Evolutionary conservation across 1,284 basidiomycete species (phyloP).

Genomic region (Cutaneotrichosporon cyanovorans): DNA sequence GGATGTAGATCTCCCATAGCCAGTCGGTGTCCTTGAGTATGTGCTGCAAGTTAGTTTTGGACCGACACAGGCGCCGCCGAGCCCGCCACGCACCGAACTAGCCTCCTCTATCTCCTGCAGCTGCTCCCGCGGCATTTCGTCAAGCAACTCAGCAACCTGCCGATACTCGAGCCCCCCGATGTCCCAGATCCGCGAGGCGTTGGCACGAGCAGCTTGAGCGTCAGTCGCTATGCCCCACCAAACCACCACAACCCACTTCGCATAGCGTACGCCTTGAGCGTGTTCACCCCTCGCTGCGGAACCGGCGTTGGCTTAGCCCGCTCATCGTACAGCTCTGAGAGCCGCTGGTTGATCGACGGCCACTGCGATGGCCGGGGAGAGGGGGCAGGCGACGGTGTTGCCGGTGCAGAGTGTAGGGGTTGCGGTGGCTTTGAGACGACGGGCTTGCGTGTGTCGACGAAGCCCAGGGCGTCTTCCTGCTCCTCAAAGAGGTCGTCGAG

Average conservation of each 20-base stretch:
- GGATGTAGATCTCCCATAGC: slow-evolving; percentile 36
- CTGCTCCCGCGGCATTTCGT: slow-evolving; percentile 31
- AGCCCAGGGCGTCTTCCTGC: slow-evolving; percentile 1
- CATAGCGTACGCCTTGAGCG: neutral
- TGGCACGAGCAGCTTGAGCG: slow-evolving; percentile 25
- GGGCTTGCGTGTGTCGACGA: slow-evolving; percentile 6
- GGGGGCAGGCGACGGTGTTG: neutral
- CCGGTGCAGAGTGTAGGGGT: neutral
- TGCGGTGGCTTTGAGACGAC: neutral
- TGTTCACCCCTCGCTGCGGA: neutral
- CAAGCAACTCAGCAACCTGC: slow-evolving; percentile 26
- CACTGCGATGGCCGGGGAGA: neutral
- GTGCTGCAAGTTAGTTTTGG: slow-evolving; percentile 17
- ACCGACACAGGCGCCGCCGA: neutral
- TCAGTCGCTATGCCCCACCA: neutral
- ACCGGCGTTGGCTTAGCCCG: neutral
- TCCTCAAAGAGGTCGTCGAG: slow-evolving; percentile 27
- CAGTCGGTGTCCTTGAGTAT: slow-evolving; percentile 40
- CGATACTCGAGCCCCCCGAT: slow-evolving; percentile 34
- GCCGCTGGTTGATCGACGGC: slow-evolving; percentile 3
- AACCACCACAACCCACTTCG: slow-evolving; percentile 1
- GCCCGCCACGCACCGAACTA: slow-evolving; percentile 28
- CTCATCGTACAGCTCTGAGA: slow-evolving; percentile 1
- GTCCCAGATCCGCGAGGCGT: slow-evolving; percentile 31
- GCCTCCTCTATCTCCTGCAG: slow-evolving; percentile 29